phyloP scores from a whole-genome alignment of 345 rosid genomes.

The Corchorus capsularis region DNA sequence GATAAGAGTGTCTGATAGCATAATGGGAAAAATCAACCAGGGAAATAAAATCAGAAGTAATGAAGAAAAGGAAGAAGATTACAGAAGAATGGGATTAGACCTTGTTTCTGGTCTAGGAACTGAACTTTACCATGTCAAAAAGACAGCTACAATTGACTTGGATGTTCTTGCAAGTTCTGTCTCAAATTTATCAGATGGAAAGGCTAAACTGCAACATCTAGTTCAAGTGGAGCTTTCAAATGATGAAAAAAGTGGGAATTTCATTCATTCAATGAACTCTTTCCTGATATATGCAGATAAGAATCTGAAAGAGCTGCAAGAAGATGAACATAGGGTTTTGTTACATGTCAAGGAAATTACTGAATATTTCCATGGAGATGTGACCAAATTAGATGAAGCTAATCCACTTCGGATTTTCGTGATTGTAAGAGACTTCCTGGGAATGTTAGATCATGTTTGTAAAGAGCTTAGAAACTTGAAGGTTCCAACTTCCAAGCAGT shows the following conservation, averaged over 20 bases:
- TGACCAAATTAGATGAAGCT: slow-evolving; percentile 72
- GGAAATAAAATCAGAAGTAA: slow-evolving; percentile 52
- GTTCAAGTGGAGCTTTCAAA: slow-evolving; percentile 37
- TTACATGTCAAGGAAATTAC: slow-evolving; percentile 73
- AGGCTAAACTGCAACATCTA: slow-evolving; percentile 51
- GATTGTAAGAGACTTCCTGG: slow-evolving; percentile 95
- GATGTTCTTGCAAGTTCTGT: slow-evolving; percentile 89
- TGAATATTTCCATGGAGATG: slow-evolving; percentile 93
- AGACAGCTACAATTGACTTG: slow-evolving; percentile 82
- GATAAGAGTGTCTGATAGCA: slow-evolving; percentile 78
- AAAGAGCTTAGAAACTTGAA: slow-evolving; percentile 76
- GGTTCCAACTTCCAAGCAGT: slow-evolving; percentile 55
- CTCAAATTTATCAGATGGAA: slow-evolving; percentile 70
- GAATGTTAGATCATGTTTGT: slow-evolving; percentile 92
- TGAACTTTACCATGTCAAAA: slow-evolving; percentile 88
- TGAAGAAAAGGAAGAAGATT: slow-evolving; percentile 86
- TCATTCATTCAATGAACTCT: slow-evolving; percentile 56
- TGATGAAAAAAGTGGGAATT: slow-evolving; percentile 53
- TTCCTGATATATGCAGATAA: slow-evolving; percentile 61
- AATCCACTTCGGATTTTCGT: slow-evolving; percentile 88
- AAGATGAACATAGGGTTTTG: slow-evolving; percentile 70
- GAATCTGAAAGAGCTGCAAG: slow-evolving; percentile 64
- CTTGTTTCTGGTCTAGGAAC: slow-evolving; percentile 81
- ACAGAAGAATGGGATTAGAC: slow-evolving; percentile 87
- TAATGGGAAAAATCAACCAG: slow-evolving; percentile 84